Base-by-base conservation (phyloP, 805 yeast species). In the Yarrowia sp. region DNA sequence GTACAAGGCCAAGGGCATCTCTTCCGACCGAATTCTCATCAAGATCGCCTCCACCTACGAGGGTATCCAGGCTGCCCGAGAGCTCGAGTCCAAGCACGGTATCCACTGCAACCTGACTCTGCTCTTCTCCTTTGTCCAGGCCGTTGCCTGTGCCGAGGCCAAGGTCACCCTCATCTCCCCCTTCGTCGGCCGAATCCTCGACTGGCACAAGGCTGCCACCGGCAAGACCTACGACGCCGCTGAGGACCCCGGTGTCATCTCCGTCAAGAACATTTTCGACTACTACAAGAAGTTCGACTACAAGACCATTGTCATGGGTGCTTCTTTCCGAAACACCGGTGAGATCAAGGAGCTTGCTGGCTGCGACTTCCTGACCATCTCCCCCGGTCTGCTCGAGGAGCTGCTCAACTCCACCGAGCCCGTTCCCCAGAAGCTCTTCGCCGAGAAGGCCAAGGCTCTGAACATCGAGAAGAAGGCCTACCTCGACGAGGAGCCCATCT, bases 301-400 rank as follows among this genome's bases (percentile, higher is more conserved):
- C 88, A 86, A 94, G 76, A 95, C 99, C 80, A 93, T 95, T 78
- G 98, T 95, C 78, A 95, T 95, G 99, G 99, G 99, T 82, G 99
- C 99, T 70, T 94, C 98, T 70, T 94, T 95, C 92, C 94, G 99
- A 88, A 95, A 93, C 85, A 81, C 83, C 71, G 97, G 92, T 74
- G 99, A 94, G 84, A 91, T 95, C 82, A 89, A 88, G 81, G 97
- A 96, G 75, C 85, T 95, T 75, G 98, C 99, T 69, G 99, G 99
- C 80, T 88, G 91, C 78, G 99, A 95, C 80, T 92, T 83, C 87
- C 85, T 95, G 82, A 95, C 99, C 78, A 92, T 95, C 76, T 85
- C 98, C 75, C 98, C 98, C 79, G 86, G 85, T 78, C 85, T 95
- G 76, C 87, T 95, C 80, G 97, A 94, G 82, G 89, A 91, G 82